Conservation (phyloP, 345 rosid genomes). For the Rhodamnia rubescens region DNA sequence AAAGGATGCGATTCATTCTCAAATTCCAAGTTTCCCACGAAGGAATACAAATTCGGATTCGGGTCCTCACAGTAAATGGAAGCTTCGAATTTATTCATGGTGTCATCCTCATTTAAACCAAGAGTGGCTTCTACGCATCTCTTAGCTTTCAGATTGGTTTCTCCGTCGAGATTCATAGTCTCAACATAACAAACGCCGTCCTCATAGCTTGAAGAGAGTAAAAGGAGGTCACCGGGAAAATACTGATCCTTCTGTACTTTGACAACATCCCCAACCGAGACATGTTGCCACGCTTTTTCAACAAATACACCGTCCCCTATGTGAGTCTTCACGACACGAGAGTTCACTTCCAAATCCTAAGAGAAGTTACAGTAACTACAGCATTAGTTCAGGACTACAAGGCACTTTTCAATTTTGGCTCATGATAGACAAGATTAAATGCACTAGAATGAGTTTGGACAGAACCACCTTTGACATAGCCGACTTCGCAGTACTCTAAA, state of each 20-base stretch:
- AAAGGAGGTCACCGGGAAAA: conserved; percentile 57
- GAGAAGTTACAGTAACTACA: neutral
- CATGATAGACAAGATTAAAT: neutral
- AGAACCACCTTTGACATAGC: neutral
- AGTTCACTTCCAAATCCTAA: conserved; percentile 45
- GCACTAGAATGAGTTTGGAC: neutral
- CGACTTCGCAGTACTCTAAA: neutral
- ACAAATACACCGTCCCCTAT: conserved; percentile 33
- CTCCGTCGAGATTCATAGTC: conserved; percentile 83
- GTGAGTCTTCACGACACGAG: conserved; percentile 30
- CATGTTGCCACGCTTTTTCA: conserved; percentile 35
- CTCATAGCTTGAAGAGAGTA: conserved; percentile 60
- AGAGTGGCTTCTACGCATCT: conserved; percentile 49
- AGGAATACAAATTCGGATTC: conserved; percentile 58
- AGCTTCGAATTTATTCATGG: conserved; percentile 29
- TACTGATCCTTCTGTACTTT: conserved; percentile 49
- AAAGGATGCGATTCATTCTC: conserved; percentile 34
- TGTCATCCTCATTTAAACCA: conserved; percentile 30
- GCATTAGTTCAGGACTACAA: neutral
- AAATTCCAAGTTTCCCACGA: conserved; percentile 54
- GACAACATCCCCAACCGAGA: conserved; percentile 55
- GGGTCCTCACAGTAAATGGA: conserved; percentile 57
- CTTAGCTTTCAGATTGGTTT: conserved; percentile 62
- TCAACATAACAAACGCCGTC: conserved; percentile 82
- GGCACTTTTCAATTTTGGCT: neutral